phyloP scores from a whole-genome alignment of 2,329 filamentous ascomycete genomes.

The Aspergillus sp. region DNA sequence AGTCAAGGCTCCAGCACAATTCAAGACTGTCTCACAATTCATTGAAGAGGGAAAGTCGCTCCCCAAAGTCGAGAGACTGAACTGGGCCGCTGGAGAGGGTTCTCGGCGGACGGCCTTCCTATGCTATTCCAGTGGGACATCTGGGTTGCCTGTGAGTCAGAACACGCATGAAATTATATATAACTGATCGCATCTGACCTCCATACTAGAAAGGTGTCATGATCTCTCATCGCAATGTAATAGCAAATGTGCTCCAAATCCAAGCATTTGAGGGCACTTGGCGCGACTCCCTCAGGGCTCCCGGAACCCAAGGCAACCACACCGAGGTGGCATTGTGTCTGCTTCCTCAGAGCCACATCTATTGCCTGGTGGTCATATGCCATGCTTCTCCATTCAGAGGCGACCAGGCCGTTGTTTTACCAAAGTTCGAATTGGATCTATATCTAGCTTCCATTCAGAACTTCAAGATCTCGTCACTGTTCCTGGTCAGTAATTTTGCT shows the following conservation, averaged over 20 bases:
- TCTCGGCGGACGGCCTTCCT: conserved; percentile 70
- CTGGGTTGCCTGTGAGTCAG: conserved; percentile 67
- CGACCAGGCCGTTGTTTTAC: conserved; percentile 70
- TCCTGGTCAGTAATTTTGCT: conserved; percentile 55
- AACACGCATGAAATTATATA: not conserved
- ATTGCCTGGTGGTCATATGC: conserved; percentile 71
- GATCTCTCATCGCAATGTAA: conserved; percentile 78
- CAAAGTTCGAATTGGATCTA: conserved; percentile 71
- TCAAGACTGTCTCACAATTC: conserved; percentile 68
- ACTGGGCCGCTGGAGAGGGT: conserved; percentile 46
- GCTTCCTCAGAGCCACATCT: conserved; percentile 82
- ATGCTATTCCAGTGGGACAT: conserved; percentile 79
- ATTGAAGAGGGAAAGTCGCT: conserved; percentile 59
- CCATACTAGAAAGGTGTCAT: conserved; percentile 72
- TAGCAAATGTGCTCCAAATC: conserved; percentile 72
- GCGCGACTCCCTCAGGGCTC: conserved; percentile 26
- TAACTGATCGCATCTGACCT: not conserved
- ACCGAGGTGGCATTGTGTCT: conserved; percentile 65
- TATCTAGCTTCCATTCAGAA: conserved; percentile 66
- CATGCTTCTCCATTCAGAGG: conserved; percentile 68
- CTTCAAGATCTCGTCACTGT: conserved; percentile 68
- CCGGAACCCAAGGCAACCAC: conserved; percentile 51
- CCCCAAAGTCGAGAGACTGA: conserved; percentile 42
- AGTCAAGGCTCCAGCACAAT: conserved; percentile 46
- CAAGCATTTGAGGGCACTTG: conserved; percentile 51